These are phyloP conservation scores for Irpex lacteus DNA, from an alignment of 1,284 basidiomycete genomes.

Conservation along the genomic window DNA sequence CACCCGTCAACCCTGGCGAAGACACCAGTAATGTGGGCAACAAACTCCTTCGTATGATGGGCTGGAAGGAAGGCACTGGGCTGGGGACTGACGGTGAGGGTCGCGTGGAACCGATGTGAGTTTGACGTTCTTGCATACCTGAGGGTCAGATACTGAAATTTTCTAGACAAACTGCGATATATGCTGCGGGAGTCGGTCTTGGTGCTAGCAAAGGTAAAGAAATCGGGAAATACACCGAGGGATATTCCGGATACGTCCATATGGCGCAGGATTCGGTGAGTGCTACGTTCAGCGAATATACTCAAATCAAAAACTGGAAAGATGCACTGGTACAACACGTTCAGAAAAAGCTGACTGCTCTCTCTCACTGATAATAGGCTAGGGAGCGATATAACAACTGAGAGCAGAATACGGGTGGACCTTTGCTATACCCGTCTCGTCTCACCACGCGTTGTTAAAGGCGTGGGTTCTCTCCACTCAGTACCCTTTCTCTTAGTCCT, in stretches of 20 bases:
- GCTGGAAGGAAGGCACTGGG: conserved; percentile 89
- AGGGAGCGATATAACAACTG: conserved; percentile 19
- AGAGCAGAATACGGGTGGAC: neutral
- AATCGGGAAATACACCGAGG: conserved; percentile 71
- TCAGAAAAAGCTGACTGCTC: conserved; percentile 6
- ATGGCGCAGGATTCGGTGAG: conserved; percentile 65
- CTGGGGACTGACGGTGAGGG: conserved; percentile 80
- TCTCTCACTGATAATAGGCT: conserved; percentile 10
- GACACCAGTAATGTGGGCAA: conserved; percentile 86
- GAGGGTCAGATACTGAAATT: neutral
- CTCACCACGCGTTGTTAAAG: neutral
- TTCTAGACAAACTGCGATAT: conserved; percentile 80
- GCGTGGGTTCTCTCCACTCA: neutral
- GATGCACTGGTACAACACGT: neutral
- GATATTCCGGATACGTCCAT: conserved; percentile 69
- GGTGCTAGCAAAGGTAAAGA: conserved; percentile 88
- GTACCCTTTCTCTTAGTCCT: neutral
- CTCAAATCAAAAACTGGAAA: neutral
- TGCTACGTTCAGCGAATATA: neutral
- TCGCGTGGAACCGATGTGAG: conserved; percentile 81
- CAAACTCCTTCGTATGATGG: conserved; percentile 93
- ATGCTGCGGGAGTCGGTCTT: conserved; percentile 82
- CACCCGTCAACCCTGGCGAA: conserved; percentile 62
- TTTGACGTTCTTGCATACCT: conserved; percentile 6
- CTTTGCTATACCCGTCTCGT: neutral